These are phyloP conservation scores for Bipolaris cookei DNA, from an alignment of 2,329 filamentous ascomycete species.

Conservation along the genomic window DNA sequence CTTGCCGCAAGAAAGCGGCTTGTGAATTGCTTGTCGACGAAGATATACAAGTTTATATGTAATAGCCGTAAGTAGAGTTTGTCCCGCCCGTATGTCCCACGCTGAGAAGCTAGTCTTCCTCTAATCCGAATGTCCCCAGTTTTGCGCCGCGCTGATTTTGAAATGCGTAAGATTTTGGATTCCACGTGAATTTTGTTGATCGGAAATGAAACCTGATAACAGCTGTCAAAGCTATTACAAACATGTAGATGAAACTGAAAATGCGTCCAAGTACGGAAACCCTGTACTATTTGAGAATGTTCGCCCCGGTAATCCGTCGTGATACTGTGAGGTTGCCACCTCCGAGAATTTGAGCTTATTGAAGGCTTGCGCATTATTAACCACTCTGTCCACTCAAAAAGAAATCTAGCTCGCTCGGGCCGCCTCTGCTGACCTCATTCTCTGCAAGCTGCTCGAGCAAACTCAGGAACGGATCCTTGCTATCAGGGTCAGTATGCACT, in stretches of 20 bases:
- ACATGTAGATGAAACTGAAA: slow-evolving; percentile 20
- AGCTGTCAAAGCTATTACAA: slow-evolving; percentile 20
- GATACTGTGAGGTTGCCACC: slow-evolving; percentile 3
- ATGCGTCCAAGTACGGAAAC: not conserved
- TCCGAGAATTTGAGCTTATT: slow-evolving; percentile 1
- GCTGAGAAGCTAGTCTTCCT: slow-evolving; percentile 11
- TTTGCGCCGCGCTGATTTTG: slow-evolving; percentile 22
- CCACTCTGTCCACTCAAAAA: slow-evolving; percentile 61
- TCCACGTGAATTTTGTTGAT: slow-evolving; percentile 6
- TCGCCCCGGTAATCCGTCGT: slow-evolving; percentile 7
- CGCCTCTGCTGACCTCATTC: slow-evolving; percentile 73
- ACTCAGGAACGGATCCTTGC: slow-evolving; percentile 79
- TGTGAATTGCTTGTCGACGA: slow-evolving; percentile 13
- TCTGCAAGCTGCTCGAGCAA: slow-evolving; percentile 82
- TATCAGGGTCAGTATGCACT: slow-evolving; percentile 58
- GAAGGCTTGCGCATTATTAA: slow-evolving; percentile 19
- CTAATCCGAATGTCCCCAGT: slow-evolving; percentile 1
- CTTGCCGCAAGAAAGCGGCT: slow-evolving; percentile 4
- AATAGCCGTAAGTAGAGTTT: slow-evolving; percentile 26
- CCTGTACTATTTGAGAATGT: not conserved
- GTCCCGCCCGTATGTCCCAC: slow-evolving; percentile 16
- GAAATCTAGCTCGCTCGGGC: slow-evolving; percentile 78
- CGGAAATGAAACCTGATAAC: slow-evolving; percentile 8
- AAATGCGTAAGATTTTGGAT: slow-evolving; percentile 2
- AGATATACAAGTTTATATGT: slow-evolving; percentile 30